Conservation (phyloP, 164 flowering plant genomes). For the Kingdonia uniflora region DNA sequence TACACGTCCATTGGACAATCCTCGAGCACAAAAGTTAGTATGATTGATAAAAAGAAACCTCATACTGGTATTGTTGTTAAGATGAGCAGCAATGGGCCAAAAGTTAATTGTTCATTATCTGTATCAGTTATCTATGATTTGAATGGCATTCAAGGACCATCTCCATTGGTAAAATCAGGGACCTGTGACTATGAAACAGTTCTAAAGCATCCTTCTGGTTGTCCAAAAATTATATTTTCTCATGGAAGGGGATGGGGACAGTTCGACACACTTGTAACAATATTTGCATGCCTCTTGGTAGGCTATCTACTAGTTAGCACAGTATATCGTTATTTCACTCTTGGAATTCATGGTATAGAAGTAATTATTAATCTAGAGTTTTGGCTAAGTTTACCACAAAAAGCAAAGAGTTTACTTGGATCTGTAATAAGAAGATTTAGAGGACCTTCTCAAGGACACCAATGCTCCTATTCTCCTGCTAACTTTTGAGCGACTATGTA, state of each 20-base stretch:
- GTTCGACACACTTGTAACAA: constrained; percentile 50
- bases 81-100: constrained; percentile 34
- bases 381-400: constrained; percentile 65
- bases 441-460: constrained; percentile 43
- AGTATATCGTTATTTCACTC: constrained; percentile 57
- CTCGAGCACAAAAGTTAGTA: constrained; percentile 26
- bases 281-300: constrained; percentile 70
- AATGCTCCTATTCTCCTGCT: constrained; percentile 61
- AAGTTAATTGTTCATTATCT: constrained; percentile 61
- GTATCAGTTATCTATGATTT: constrained; percentile 63
- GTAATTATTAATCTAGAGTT: constrained; percentile 67
- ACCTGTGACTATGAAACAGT: constrained; percentile 60
- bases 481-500: constrained; percentile 51
- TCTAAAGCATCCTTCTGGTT: constrained; percentile 81
- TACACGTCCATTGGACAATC: constrained; percentile 57
- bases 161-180: constrained; percentile 38
- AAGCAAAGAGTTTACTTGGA: constrained; percentile 33
- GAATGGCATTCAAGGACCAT: constrained; percentile 49
- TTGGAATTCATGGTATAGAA: constrained; percentile 64
- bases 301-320: constrained; percentile 63
- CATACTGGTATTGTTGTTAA: constrained; percentile 52
- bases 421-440: constrained; percentile 43
- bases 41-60: constrained; percentile 57
- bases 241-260: constrained; percentile 68
- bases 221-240: constrained; percentile 48